A percentile compares a stretch with the other conserved stretches of the same genome.
Conservation (phyloP, 345 rosid genomes). For the Nasturtium officinale region DNA sequence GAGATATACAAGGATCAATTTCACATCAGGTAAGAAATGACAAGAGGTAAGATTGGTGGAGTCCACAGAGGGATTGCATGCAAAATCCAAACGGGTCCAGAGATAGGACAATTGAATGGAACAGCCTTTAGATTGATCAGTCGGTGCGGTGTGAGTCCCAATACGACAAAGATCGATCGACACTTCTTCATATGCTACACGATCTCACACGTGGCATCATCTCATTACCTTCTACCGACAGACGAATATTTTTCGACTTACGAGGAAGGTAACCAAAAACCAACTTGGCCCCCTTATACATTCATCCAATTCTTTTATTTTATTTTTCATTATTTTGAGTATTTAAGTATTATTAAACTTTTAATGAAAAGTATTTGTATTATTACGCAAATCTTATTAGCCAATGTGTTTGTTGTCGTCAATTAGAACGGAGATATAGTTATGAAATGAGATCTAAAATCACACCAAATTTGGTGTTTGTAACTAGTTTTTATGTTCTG, state of each 20-base stretch:
- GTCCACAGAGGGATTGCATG: constrained; percentile 18
- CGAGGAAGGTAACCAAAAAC: constrained; percentile 50
- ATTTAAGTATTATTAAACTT: background rate
- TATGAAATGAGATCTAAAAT: background rate
- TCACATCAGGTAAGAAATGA: constrained; percentile 35
- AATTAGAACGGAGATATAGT: no score
- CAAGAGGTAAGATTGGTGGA: constrained; percentile 27
- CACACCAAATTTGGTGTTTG: background rate
- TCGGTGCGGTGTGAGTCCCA: constrained; percentile 35
- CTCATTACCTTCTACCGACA: constrained; percentile 37
- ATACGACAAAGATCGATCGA: constrained; percentile 33
- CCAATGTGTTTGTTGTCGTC: background rate
- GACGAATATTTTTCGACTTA: constrained; percentile 54
- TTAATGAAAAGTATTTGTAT: no score
- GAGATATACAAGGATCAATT: constrained; percentile 3
- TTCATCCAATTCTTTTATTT: background rate
- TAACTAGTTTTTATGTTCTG: background rate
- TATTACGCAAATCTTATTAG: background rate
- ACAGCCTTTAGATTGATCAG: constrained; percentile 34
- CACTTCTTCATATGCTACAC: constrained; percentile 14
- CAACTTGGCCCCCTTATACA: constrained; percentile 13
- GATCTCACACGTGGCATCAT: constrained; percentile 32
- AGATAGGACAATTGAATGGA: constrained; percentile 40
- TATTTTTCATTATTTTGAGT: background rate
- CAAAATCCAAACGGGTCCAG: constrained; percentile 36